These are phyloP conservation scores for Xylogone sp. DNA, from an alignment of 2,329 filamentous ascomycete species.

Conservation along the genomic window DNA sequence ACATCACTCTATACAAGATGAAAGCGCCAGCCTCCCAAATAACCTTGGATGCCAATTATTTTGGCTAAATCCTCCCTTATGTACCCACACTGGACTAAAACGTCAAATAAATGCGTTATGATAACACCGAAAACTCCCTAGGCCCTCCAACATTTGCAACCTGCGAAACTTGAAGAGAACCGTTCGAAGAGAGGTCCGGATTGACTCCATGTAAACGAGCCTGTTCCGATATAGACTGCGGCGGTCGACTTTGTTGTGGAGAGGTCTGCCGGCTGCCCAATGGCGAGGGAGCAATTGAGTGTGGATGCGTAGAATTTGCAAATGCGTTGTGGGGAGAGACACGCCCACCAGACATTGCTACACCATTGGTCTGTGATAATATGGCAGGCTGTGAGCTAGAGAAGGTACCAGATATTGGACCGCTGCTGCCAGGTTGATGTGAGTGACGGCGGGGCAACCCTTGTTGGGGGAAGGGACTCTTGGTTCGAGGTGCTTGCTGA, in stretches of 20 bases:
- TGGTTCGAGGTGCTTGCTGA: constrained; percentile 33
- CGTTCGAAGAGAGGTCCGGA: neutral
- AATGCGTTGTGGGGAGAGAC: constrained; percentile 28
- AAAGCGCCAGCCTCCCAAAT: neutral
- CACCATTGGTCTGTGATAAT: constrained; percentile 21
- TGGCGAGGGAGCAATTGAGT: constrained; percentile 27
- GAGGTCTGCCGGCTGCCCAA: constrained; percentile 27
- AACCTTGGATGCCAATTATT: neutral
- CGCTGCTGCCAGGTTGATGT: constrained; percentile 28
- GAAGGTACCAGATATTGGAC: constrained; percentile 29
- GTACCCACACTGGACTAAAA: neutral
- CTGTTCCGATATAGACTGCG: constrained; percentile 13
- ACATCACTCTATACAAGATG: constrained; percentile 15
- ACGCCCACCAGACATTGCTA: constrained; percentile 18
- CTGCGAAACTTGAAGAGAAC: neutral
- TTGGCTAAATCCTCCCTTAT: neutral
- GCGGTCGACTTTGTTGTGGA: constrained; percentile 22
- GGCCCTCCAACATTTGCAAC: neutral
- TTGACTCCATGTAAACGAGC: neutral
- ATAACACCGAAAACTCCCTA: neutral
- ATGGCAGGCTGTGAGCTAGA: constrained; percentile 19
- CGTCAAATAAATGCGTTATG: neutral
- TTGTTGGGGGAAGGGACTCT: constrained; percentile 29
- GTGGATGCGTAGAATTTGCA: constrained; percentile 19
- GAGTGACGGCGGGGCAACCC: constrained; percentile 33